phyloP scores from a whole-genome alignment of 768 basidiomycete species.

The Lyophyllum atratum region DNA sequence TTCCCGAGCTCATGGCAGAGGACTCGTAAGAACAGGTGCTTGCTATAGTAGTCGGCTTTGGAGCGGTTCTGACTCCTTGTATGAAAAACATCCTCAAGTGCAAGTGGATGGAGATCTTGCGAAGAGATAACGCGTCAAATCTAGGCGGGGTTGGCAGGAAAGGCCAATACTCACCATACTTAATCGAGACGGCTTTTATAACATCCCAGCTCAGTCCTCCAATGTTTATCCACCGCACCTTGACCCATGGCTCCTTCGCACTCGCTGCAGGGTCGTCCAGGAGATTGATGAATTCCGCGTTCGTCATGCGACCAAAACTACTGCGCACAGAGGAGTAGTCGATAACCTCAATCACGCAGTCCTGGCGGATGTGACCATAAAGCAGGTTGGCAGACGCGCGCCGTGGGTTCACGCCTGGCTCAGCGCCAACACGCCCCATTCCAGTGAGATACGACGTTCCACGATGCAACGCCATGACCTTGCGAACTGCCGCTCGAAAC shows the following conservation, averaged over 20 bases:
- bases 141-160: not conserved
- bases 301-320: conserved; percentile 57
- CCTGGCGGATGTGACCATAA: conserved; percentile 59
- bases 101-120: conserved; percentile 68
- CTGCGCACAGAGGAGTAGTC: conserved; percentile 65
- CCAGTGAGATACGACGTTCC: conserved; percentile 42
- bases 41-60: conserved; percentile 69
- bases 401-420: conserved; percentile 72
- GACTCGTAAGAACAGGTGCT: conserved; percentile 71
- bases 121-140: not conserved
- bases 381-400: conserved; percentile 54
- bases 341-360: conserved; percentile 65
- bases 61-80: conserved; percentile 56
- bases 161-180: conserved; percentile 50
- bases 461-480: conserved; percentile 64
- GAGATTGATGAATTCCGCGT: conserved; percentile 59
- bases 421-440: conserved; percentile 53
- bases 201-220: conserved; percentile 74
- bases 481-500: conserved; percentile 58
- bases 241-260: conserved; percentile 58
- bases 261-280: conserved; percentile 47
- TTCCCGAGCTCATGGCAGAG: conserved; percentile 61
- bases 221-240: conserved; percentile 76
- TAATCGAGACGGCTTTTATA: conserved; percentile 63
- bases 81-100: conserved; percentile 70